A percentile compares a stretch with the other conserved stretches of the same genome.
These are phyloP conservation scores for Auricularia sp. DNA, from an alignment of 768 basidiomycete genomes.

Conservation along the genomic window DNA sequence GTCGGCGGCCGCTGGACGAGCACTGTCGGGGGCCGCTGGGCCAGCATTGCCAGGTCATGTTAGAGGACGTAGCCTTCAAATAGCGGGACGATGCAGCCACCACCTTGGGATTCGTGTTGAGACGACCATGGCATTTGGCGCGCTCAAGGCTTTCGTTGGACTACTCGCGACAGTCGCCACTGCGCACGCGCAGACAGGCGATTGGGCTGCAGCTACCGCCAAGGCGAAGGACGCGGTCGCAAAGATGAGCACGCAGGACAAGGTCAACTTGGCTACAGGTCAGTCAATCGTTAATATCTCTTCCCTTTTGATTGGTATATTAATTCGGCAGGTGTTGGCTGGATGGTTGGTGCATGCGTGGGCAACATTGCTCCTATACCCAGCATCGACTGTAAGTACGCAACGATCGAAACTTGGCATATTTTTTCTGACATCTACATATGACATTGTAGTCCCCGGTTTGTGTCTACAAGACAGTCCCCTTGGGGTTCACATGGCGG, in stretches of 20 bases:
- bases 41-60: no score
- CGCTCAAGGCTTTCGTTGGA: background rate
- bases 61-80: no score
- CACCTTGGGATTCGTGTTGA: no score
- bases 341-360: conserved; percentile 27
- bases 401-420: no score
- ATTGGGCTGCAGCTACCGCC: conserved; percentile 43
- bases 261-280: conserved; percentile 45
- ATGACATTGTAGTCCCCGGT: conserved; percentile 25
- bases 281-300: background rate
- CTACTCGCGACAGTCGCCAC: background rate
- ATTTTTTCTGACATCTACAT: no score
- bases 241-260: conserved; percentile 44
- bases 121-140: background rate
- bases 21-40: no score
- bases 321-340: background rate
- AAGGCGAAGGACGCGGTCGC: conserved; percentile 42
- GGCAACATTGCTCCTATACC: conserved; percentile 41
- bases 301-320: background rate
- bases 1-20: no score
- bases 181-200: conserved; percentile 24
- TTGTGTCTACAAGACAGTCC: conserved; percentile 43
- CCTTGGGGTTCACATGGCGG: conserved; percentile 38
- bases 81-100: no score
- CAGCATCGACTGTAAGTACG: conserved; percentile 21